A percentile compares a stretch with the other conserved stretches of the same genome.
phyloP scores from a whole-genome alignment of 1,284 basidiomycete genomes.

The Malassezia sp. region DNA sequence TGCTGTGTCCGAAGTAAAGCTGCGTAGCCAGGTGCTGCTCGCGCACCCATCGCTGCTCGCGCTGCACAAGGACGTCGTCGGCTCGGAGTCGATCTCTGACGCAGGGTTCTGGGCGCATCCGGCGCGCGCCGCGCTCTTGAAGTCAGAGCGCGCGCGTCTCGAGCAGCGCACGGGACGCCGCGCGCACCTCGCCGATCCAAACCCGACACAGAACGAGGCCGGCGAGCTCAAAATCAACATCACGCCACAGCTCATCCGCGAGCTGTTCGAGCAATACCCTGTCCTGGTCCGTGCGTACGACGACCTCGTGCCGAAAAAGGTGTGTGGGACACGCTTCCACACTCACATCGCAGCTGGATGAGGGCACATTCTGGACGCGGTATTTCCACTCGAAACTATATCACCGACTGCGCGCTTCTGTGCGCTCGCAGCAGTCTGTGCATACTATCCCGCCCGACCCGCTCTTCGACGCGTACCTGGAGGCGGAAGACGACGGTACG shows the following conservation, averaged over 20 bases:
- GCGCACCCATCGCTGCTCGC: constrained; percentile 30
- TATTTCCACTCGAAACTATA: constrained; percentile 93
- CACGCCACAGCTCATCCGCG: constrained; percentile 79
- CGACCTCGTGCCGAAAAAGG: constrained; percentile 80
- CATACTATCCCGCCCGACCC: constrained; percentile 79
- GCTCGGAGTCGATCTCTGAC: constrained; percentile 25
- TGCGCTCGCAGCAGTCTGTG: constrained; percentile 69
- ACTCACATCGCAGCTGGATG: too few relatives aligned
- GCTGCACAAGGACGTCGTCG: constrained; percentile 42
- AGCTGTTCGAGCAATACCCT: constrained; percentile 96
- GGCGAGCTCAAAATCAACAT: constrained; percentile 68
- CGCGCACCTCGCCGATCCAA: constrained; percentile 40
- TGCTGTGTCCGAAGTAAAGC: constrained; percentile 26
- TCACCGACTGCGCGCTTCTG: constrained; percentile 83
- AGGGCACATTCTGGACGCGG: constrained; percentile 86
- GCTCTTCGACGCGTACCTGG: constrained; percentile 89
- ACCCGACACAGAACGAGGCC: constrained; percentile 31
- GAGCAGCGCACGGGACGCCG: constrained; percentile 37
- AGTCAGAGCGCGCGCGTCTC: constrained; percentile 30
- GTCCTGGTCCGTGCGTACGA: constrained; percentile 81
- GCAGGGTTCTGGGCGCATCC: constrained; percentile 46
- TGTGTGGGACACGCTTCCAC: too few relatives aligned
- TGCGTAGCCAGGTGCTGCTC: constrained; percentile 34
- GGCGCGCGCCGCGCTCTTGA: constrained; percentile 30
- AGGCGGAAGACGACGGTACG: constrained; percentile 83